Evolutionary conservation across 495 filamentous ascomycete species (phyloP).

Genomic region (Darksidea phi): DNA sequence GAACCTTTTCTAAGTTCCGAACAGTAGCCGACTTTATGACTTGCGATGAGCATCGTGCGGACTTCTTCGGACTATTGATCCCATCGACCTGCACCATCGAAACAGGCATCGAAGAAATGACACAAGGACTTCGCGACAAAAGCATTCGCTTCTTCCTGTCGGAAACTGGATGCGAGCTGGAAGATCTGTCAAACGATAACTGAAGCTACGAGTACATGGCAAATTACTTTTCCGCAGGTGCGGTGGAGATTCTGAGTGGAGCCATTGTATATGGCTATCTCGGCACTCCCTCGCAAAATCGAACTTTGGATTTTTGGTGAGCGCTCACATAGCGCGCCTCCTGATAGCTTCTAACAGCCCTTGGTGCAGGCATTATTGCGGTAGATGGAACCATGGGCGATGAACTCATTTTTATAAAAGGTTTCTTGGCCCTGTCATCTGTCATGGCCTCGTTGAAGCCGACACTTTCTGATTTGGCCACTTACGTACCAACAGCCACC

Average conservation of each 20-base stretch:
- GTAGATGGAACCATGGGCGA: not conserved
- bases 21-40: not conserved
- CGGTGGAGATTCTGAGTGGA: not conserved
- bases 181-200: not conserved
- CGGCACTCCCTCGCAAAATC: not conserved
- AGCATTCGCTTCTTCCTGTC: not conserved
- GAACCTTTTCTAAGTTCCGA: not conserved
- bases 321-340: not conserved
- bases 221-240: not conserved
- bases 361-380: not conserved
- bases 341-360: not conserved
- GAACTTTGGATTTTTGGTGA: not conserved
- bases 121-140: not conserved
- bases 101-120: not conserved
- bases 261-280: not conserved
- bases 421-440: not conserved
- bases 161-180: not conserved
- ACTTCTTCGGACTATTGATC: not conserved
- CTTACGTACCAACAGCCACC: not conserved
- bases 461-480: not conserved
- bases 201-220: not conserved
- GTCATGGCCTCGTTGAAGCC: not conserved
- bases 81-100: not conserved
- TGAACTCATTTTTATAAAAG: not conserved
- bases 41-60: slow-evolving; percentile 1